Base-by-base conservation (phyloP, 768 basidiomycete genomes). In the Lyophyllum shimeji region DNA sequence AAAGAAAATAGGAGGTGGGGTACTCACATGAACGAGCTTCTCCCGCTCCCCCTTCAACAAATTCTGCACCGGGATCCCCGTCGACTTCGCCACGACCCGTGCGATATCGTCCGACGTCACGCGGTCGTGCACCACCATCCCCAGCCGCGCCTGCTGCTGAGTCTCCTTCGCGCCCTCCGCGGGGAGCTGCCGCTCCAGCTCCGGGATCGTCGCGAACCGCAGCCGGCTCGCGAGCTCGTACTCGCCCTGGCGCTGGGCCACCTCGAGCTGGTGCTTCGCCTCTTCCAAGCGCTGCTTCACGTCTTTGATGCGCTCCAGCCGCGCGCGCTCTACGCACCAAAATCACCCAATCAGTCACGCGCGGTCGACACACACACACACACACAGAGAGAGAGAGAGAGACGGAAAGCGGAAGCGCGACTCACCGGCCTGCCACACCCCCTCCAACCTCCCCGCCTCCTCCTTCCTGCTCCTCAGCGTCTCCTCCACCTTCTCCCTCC, bases 91-190 rank as follows among this genome's bases (percentile, higher is more conserved):
- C 3, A 95, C 89, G 20, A 95, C 94, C 2, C 90, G 78, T 1
- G 94, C 84, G 47, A 96, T 95, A 68, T 95, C 93, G 62, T 84
- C 86, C n/a, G 87, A 87, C 7, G 90, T 94, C 7, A 97, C 92
- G 39, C 92, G 78, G 58, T 95, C 93, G 61, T 93, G 86, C 31
- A 95, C 74, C 82, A 90, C 89, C 12, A 80, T n/a, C n/a, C n/a
- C n/a, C n/a, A n/a, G n/a, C n/a, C n/a, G 69, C 34, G 87, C 70
- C 31, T 83, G 81, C 15, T 75, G 74, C 20, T 80, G 78, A 31
- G 80, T 65, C 29, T 70, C 70, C 24, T 70, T 63, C 29, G 69
- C 79, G n/a, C 80, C 79, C 42, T 79, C 80, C 37, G 74, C 74
- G 0, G 90, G 93, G 11, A 94, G 79, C 71, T 86, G 84, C 20